Conservation (phyloP, 1,284 basidiomycete species). For the Moniliophthora roreri region DNA sequence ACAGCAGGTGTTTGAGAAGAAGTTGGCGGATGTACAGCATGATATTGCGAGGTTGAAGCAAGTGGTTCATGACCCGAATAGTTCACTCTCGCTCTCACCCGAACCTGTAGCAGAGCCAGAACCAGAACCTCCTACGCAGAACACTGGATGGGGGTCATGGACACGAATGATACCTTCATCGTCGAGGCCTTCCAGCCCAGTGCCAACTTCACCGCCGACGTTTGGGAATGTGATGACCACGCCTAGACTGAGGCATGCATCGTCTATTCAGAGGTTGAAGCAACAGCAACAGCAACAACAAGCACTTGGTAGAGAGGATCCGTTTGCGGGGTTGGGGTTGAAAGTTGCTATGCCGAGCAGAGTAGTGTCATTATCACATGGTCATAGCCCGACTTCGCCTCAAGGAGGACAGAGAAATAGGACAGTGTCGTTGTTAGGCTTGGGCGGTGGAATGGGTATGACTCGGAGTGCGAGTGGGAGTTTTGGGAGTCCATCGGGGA, state of each 20-base stretch:
- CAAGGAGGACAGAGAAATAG: neutral
- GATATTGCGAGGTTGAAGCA: conserved; percentile 72
- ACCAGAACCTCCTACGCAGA: conserved; percentile 8
- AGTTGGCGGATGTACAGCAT: conserved; percentile 77
- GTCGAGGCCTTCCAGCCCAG: conserved; percentile 36
- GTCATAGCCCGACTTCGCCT: neutral
- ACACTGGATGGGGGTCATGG: neutral
- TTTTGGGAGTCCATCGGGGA: no score
- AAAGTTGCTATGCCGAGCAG: conserved; percentile 59
- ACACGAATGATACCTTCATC: conserved; percentile 52
- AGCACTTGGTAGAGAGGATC: conserved; percentile 21
- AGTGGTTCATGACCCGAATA: conserved; percentile 46
- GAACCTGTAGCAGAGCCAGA: conserved; percentile 14
- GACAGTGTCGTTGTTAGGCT: conserved; percentile 1
- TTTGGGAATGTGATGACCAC: conserved; percentile 71
- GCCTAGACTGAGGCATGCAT: conserved; percentile 49
- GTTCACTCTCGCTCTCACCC: no score
- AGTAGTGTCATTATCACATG: conserved; percentile 10
- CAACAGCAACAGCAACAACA: conserved; percentile 9
- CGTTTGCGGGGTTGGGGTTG: conserved; percentile 51
- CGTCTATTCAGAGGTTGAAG: conserved; percentile 33
- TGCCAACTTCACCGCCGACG: conserved; percentile 43
- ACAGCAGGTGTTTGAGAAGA: conserved; percentile 49
- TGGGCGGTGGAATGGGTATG: neutral
- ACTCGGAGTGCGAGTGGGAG: neutral